phyloP scores from a whole-genome alignment of 140 eudicot species.

The Senecio squalidus region DNA sequence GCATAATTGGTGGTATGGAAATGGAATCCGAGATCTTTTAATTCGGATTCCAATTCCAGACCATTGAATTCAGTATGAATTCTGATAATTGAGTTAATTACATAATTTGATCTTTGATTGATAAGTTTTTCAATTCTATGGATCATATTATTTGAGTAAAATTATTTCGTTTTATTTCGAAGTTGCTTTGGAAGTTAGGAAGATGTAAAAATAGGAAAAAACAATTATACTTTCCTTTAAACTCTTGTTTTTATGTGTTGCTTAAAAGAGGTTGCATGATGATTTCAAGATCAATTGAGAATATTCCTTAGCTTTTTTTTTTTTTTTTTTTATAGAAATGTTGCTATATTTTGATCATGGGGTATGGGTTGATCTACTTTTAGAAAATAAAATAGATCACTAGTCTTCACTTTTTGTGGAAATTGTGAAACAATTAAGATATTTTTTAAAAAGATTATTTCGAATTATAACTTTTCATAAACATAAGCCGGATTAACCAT shows the following conservation, averaged over 20 bases:
- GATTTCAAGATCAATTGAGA: background rate
- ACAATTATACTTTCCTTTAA: constrained; percentile 19
- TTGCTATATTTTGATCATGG: background rate
- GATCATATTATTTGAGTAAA: constrained; percentile 4
- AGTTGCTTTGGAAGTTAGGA: constrained; percentile 17
- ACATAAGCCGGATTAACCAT: constrained; percentile 11
- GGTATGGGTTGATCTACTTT: constrained; percentile 5
- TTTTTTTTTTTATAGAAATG: background rate
- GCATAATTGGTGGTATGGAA: no score
- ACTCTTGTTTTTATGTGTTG: constrained; percentile 9
- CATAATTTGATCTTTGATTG: no score
- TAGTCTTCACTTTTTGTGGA: constrained; percentile 4
- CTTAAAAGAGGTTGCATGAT: constrained; percentile 11
- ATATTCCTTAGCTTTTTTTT: constrained; percentile 9
- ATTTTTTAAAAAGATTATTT: background rate
- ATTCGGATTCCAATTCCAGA: constrained; percentile 13
- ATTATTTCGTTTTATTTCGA: background rate
- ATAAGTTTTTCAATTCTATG: background rate
- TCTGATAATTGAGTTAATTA: no score
- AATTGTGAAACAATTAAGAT: background rate
- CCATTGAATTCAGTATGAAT: constrained; percentile 9
- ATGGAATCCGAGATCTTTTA: no score
- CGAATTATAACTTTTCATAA: background rate
- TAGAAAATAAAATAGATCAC: background rate
- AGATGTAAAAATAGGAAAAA: background rate